phyloP scores from a whole-genome alignment of 768 basidiomycete genomes.

The Lentinula edodes region DNA sequence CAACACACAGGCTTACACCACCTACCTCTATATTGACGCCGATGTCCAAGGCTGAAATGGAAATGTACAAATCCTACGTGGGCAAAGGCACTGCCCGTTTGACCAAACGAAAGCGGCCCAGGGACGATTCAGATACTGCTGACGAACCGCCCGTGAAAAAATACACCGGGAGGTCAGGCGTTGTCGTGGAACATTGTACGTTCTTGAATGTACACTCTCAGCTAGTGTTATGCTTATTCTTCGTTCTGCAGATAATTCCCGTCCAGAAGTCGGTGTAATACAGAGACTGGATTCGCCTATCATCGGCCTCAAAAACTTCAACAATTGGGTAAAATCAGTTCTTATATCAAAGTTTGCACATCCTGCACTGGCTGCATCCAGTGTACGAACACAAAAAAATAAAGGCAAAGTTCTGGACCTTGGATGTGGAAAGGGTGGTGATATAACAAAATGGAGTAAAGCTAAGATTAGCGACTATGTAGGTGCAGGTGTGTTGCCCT shows the following conservation, averaged over 20 bases:
- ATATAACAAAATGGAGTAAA: conserved; percentile 92
- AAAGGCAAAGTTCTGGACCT: conserved; percentile 87
- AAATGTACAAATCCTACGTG: conserved; percentile 49
- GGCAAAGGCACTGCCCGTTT: conserved; percentile 53
- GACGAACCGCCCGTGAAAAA: conserved; percentile 42
- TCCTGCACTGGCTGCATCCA: conserved; percentile 45
- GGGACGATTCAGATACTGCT: conserved; percentile 29
- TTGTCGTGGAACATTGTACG: conserved; percentile 77
- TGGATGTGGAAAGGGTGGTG: conserved; percentile 99
- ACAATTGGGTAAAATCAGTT: conserved; percentile 99
- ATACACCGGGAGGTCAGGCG: conserved; percentile 61
- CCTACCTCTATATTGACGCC: conserved; percentile 59
- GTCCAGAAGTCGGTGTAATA: conserved; percentile 85
- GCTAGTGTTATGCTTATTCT: background rate
- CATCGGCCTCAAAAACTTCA: conserved; percentile 94
- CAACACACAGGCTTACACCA: conserved; percentile 54
- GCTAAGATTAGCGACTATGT: conserved; percentile 76
- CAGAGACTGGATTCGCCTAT: conserved; percentile 89
- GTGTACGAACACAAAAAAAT: conserved; percentile 21
- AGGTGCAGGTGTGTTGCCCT: conserved; percentile 60
- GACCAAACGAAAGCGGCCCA: conserved; percentile 47
- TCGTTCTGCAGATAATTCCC: conserved; percentile 67
- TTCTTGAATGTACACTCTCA: conserved; percentile 14
- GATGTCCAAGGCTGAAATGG: conserved; percentile 56
- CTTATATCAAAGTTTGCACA: conserved; percentile 88